Evolutionary conservation across 2,329 filamentous ascomycete genomes (phyloP).

Genomic region (Monilinia polystroma): DNA sequence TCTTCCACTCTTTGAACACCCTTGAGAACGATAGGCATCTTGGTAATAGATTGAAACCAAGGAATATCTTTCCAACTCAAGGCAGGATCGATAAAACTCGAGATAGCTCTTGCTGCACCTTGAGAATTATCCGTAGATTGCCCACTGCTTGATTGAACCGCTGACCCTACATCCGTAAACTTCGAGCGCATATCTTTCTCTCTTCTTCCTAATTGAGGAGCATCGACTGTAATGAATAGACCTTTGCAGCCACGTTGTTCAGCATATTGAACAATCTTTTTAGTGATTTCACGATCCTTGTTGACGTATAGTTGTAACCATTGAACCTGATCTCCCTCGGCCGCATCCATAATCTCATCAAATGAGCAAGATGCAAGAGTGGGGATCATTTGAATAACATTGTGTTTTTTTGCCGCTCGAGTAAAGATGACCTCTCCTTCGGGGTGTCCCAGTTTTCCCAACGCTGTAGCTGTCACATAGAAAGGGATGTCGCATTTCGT

Average conservation of each 20-base stretch:
- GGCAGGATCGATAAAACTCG: slow-evolving; percentile 92
- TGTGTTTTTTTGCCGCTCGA: slow-evolving; percentile 76
- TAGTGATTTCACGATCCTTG: slow-evolving; percentile 88
- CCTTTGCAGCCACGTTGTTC: slow-evolving; percentile 90
- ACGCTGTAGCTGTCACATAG: slow-evolving; percentile 93
- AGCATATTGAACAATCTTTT: slow-evolving; percentile 86
- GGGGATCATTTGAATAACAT: slow-evolving; percentile 97
- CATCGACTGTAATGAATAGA: slow-evolving; percentile 97
- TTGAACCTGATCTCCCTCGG: slow-evolving; percentile 76
- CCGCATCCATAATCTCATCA: slow-evolving; percentile 92
- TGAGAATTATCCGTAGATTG: slow-evolving; percentile 79
- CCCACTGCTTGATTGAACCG: slow-evolving; percentile 69
- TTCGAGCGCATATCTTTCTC: slow-evolving; percentile 98
- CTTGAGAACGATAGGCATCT: slow-evolving; percentile 95
- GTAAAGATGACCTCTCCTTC: slow-evolving; percentile 95
- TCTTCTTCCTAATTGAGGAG: slow-evolving; percentile 87
- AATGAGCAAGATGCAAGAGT: slow-evolving; percentile 96
- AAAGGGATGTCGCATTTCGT: slow-evolving; percentile 82
- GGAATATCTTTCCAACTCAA: slow-evolving; percentile 91
- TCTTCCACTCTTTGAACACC: slow-evolving; percentile 96
- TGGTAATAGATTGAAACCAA: slow-evolving; percentile 88
- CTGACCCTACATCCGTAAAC: slow-evolving; percentile 78
- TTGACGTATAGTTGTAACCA: slow-evolving; percentile 97
- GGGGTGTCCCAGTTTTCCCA: slow-evolving; percentile 90
- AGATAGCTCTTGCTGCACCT: slow-evolving; percentile 92